Base-by-base conservation (phyloP, 805 yeast genomes). In the Kuraishia cidri region DNA sequence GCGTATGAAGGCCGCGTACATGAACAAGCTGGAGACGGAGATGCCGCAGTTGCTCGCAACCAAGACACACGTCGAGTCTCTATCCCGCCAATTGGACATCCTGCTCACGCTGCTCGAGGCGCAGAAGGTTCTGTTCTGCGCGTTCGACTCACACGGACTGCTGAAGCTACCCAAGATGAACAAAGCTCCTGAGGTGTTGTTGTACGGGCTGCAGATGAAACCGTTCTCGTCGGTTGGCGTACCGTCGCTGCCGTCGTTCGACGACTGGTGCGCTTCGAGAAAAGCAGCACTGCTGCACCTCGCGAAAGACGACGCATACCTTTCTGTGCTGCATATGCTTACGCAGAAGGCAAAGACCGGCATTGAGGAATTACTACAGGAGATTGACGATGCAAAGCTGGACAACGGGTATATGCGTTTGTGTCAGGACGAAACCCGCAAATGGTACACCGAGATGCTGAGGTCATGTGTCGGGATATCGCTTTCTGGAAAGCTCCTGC, bases 201-300 rank as follows among this genome's bases (percentile, higher is more conserved):
- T 70, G 12, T 77, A 67, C 47, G 56, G 66, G 7, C 57, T 86
- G 29, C 70, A 94, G 42, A 67, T 85, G 70, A 86, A 85, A 50
- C 76, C 92, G 4, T 84, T 81, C 59, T 71, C 79, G 15, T 70
- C 86, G 0, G 79, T 87, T 14, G 95, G 94, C 1, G 75, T 75
- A 8, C 96, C 96, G 1, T 67, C 64, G 19, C 45, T 73, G 26
- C 87, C 90, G 3, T 48, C 62, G 0, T 77, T 56, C 42, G 54
- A 46, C 10, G 66, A 65, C 21, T 65, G 57, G 39, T n/a, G n/a
- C n/a, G 23, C 23, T 7, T 20, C 23, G 23, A 7, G 7, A 7
- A 20, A 20, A 20, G 23, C 23, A 10, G 23, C n/a, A n/a, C n/a
- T n/a, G n/a, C n/a, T n/a, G n/a, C n/a, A n/a, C n/a, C n/a, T n/a